Evolutionary conservation across 2,329 filamentous ascomycete species (phyloP).

Genomic region (Colletotrichum sp.): DNA sequence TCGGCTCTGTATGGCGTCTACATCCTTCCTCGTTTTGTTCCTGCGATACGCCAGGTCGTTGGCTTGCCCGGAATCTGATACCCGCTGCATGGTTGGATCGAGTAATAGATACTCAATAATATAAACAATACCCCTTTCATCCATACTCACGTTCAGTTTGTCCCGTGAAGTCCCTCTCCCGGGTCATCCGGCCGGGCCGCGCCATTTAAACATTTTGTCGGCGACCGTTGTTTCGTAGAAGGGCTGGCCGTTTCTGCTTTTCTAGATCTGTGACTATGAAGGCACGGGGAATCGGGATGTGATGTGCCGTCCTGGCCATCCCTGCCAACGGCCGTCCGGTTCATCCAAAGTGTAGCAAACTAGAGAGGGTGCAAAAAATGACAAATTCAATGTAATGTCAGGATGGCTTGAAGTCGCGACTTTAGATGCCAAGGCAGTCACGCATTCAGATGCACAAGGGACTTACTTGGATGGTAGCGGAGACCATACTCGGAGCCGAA

Average conservation of each 20-base stretch:
- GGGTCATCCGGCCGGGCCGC: background rate
- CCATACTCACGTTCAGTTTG: background rate
- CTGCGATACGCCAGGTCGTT: slow-evolving; percentile 47
- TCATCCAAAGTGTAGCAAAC: background rate
- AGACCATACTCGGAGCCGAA: background rate
- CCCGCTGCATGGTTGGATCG: background rate
- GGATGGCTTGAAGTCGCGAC: background rate
- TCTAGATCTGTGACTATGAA: background rate
- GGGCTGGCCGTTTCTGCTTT: background rate
- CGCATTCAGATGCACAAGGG: background rate
- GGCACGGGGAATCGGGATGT: background rate
- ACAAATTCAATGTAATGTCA: background rate
- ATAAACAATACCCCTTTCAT: background rate
- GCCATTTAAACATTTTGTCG: background rate
- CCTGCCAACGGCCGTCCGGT: background rate
- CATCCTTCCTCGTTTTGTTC: slow-evolving; percentile 55
- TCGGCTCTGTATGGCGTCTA: slow-evolving; percentile 55
- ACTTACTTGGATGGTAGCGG: background rate
- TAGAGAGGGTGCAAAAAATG: background rate
- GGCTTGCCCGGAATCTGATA: slow-evolving; percentile 57
- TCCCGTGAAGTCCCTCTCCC: background rate
- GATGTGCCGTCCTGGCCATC: background rate
- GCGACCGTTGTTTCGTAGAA: background rate
- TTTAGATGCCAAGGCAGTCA: background rate
- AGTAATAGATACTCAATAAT: background rate